Evolutionary conservation across 345 rosid genomes (phyloP).

Genomic region (Dipteronia dyeriana): DNA sequence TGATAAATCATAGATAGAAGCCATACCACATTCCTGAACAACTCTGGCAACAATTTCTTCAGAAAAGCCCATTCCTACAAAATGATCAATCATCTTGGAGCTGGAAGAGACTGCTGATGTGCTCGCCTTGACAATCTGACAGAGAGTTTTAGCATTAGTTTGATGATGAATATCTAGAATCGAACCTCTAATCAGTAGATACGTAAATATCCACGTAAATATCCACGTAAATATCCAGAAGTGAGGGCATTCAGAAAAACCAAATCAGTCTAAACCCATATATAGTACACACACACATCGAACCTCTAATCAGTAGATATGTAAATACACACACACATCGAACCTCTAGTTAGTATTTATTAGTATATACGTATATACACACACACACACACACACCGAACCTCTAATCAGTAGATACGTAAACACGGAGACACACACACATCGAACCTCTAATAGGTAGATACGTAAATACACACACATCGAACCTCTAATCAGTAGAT

Average conservation of each 20-base stretch:
- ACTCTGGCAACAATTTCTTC: conserved; percentile 59
- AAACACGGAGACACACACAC: too few relatives aligned
- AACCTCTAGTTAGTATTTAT: too few relatives aligned
- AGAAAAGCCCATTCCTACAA: conserved; percentile 74
- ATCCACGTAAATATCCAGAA: not conserved
- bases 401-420: too few relatives aligned
- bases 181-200: not conserved
- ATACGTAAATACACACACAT: too few relatives aligned
- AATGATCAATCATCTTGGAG: conserved; percentile 54
- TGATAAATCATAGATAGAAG: conserved; percentile 6
- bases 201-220: not conserved
- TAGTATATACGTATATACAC: too few relatives aligned
- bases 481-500: too few relatives aligned
- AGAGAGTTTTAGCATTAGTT: conserved; percentile 13
- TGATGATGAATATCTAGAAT: not conserved
- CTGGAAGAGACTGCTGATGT: conserved; percentile 51
- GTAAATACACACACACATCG: too few relatives aligned
- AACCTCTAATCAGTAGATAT: not conserved
- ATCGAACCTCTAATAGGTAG: too few relatives aligned
- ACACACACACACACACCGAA: too few relatives aligned
- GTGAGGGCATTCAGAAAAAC: not conserved
- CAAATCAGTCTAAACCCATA: not conserved
- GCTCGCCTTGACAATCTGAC: conserved; percentile 44
- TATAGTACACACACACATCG: not conserved
- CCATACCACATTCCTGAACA: conserved; percentile 65